A percentile compares a stretch with the other conserved stretches of the same genome.
phyloP scores from a whole-genome alignment of 257 asterid genomes.

The Forsythia viridissima region DNA sequence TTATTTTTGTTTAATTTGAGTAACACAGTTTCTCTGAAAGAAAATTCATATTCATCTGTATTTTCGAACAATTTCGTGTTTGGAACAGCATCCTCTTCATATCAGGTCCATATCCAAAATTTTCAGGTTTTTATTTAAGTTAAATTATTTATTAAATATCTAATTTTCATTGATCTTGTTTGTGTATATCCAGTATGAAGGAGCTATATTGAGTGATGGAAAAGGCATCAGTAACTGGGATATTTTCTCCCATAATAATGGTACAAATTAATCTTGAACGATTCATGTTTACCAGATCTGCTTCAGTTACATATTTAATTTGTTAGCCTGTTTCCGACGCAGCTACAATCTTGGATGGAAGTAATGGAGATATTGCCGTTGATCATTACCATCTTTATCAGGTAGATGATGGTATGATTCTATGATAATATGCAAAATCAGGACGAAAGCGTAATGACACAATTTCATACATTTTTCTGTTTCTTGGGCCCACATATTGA shows the following conservation, averaged over 20 bases:
- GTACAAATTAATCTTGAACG: slow-evolving; percentile 9
- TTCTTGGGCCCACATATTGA: background rate
- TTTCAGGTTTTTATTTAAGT: background rate
- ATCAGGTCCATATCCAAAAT: slow-evolving; percentile 40
- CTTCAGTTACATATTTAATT: background rate
- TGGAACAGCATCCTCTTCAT: slow-evolving; percentile 69
- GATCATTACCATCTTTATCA: slow-evolving; percentile 53
- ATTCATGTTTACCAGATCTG: background rate
- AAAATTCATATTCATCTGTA: slow-evolving; percentile 16
- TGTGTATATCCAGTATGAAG: slow-evolving; percentile 39
- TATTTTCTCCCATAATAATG: slow-evolving; percentile 38
- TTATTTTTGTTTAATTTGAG: slow-evolving; percentile 12
- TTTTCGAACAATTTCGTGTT: slow-evolving; percentile 45
- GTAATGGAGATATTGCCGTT: slow-evolving; percentile 52
- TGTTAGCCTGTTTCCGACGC: background rate
- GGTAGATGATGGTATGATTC: slow-evolving; percentile 29
- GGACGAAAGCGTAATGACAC: background rate
- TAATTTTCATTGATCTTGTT: background rate
- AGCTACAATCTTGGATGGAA: slow-evolving; percentile 51
- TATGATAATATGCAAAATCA: background rate
- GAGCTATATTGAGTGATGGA: slow-evolving; percentile 43
- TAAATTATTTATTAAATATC: background rate
- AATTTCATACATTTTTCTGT: background rate
- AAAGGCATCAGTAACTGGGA: slow-evolving; percentile 59
- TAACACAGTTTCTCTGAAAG: slow-evolving; percentile 17